Conservation (phyloP, 163 green algal genomes). For the Scenedesmus sp. region DNA sequence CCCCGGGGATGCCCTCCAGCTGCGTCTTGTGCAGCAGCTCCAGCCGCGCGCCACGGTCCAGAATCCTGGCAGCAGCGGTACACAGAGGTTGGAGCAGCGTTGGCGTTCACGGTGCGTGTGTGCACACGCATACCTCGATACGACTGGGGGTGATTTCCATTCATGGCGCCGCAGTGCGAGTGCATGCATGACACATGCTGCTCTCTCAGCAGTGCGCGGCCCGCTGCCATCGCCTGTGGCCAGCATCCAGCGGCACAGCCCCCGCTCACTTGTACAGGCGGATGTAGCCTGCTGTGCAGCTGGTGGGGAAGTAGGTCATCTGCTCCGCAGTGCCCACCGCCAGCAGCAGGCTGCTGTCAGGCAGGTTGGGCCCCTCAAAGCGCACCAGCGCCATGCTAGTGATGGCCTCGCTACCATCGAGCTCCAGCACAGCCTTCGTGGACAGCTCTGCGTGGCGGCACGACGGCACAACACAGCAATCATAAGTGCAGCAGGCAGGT, state of each 20-base stretch:
- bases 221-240: background rate
- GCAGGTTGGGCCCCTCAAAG: conserved; percentile 62
- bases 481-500: background rate
- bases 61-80: conserved; percentile 59
- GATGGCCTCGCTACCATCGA: conserved; percentile 89
- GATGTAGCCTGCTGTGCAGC: conserved; percentile 66
- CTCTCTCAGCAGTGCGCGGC: background rate
- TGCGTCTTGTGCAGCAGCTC: conserved; percentile 94
- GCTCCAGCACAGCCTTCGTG: conserved; percentile 78
- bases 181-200: background rate
- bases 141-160: background rate
- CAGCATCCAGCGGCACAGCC: background rate
- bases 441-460: conserved; percentile 45
- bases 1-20: conserved; percentile 85
- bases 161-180: background rate
- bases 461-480: background rate
- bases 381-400: conserved; percentile 74
- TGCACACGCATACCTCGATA: background rate
- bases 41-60: conserved; percentile 77
- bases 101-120: background rate
- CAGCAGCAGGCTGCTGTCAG: conserved; percentile 71
- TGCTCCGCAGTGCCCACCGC: conserved; percentile 90
- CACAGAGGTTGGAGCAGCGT: background rate
- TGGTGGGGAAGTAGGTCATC: conserved; percentile 88
- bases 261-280: conserved; percentile 78